These are phyloP conservation scores for Gynandropsis gynandra DNA, from an alignment of 345 rosid species.

Conservation along the genomic window DNA sequence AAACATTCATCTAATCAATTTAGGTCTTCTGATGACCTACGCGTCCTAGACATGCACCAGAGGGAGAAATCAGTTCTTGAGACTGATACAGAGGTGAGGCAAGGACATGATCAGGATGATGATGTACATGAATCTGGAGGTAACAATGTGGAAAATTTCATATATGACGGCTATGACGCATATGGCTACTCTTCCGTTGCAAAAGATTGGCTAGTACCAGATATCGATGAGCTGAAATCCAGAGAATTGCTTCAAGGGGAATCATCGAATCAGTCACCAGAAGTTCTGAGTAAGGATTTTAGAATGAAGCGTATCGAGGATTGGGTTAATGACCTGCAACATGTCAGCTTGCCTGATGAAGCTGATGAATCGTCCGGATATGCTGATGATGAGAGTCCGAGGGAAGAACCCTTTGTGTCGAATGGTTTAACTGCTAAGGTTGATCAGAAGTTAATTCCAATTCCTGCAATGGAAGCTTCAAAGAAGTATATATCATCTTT, in stretches of 20 bases:
- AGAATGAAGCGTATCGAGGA: constrained; percentile 55
- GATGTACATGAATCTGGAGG: constrained; percentile 17
- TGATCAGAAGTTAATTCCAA: constrained; percentile 47
- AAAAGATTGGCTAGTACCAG: constrained; percentile 51
- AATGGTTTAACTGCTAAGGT: constrained; percentile 37
- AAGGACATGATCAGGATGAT: constrained; percentile 26
- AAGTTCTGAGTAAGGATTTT: constrained; percentile 39
- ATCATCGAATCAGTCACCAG: constrained; percentile 27
- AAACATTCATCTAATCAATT: constrained; percentile 22
- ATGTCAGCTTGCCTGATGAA: constrained; percentile 43
- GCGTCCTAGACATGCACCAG: constrained; percentile 25
- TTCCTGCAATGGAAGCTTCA: constrained; percentile 71
- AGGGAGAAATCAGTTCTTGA: constrained; percentile 30
- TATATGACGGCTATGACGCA: constrained; percentile 32
- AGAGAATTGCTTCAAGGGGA: constrained; percentile 30
- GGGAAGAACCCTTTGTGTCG: constrained; percentile 25
- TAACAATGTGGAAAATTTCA: constrained; percentile 23
- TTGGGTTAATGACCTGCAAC: constrained; percentile 63
- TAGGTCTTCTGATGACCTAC: constrained; percentile 47
- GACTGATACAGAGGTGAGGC: constrained; percentile 13
- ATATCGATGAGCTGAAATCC: constrained; percentile 31
- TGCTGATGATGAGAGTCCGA: constrained; percentile 28
- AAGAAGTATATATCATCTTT: constrained; percentile 68
- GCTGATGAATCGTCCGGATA: constrained; percentile 32
- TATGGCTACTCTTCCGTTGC: constrained; percentile 36